Base-by-base conservation (phyloP, 345 rosid genomes). In the Citrus cavaleriei region DNA sequence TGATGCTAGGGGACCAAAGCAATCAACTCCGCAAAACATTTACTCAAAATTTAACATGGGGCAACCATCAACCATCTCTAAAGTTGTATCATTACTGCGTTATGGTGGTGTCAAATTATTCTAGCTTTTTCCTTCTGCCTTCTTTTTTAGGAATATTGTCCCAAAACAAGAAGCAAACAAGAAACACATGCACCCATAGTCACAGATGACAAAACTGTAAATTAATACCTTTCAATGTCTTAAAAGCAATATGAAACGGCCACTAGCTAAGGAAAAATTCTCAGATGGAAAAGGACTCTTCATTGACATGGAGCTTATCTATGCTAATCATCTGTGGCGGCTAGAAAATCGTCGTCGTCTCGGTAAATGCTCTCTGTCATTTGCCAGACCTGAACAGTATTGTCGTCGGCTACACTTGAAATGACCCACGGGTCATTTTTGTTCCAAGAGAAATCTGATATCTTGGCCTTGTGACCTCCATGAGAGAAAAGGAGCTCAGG, bases 381-480 rank as follows among this genome's bases (percentile, higher is more conserved):
- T 71, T 88, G 91, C 98, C 95, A 89, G 25, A 91, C 91, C 78
- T 93, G 93, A 77, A 89, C 88, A 66, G 88, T 82, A 77, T 91
- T 92, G 83, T 93, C 97, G 34, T 88, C 95, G 7, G 96, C 96
- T 54, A 89, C 95, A 51, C 95, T 95, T 64, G 98, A 79, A 68
- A 95, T 89, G 77, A 90, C 88, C 96, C 96, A 88, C 1, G 91
- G 89, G 81, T 88, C 90, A 73, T 85, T 87, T 40, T 85, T 86
- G 89, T 93, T 92, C 95, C 95, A 90, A 35, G 98, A 87, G 79
- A 95, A 92, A 74, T 95, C 98, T 14, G 94, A 88, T 74, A 95
- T 90, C 85, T 89, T 91, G 4, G 92, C 91, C 80, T 87, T 89
- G 84, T 92, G 98, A 60, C 98, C 98, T 60, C 94, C 98, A 63